Evolutionary conservation across 139 green algal species (phyloP).

Genomic region (Tetradesmus obliquus): DNA sequence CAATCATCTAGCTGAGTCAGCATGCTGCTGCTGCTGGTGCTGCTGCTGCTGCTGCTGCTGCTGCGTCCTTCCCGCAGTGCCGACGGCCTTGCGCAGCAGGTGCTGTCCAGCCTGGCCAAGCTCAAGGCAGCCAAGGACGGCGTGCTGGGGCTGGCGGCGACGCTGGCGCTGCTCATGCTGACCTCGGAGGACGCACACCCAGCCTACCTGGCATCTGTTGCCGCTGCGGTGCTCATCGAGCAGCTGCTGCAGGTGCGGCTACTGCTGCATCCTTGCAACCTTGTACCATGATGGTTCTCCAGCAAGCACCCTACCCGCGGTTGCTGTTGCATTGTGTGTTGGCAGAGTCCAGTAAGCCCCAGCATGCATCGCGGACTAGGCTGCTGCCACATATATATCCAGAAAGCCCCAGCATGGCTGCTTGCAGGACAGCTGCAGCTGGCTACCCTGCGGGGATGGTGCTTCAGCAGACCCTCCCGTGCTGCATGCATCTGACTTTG

Average conservation of each 20-base stretch:
- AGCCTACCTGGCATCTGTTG: constrained; percentile 51
- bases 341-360: no score
- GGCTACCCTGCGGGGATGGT: no score
- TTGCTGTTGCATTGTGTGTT: no score
- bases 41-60: not conserved
- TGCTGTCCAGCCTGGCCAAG: constrained; percentile 50
- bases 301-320: not conserved
- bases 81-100: constrained; percentile 66
- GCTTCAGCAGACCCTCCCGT: not conserved
- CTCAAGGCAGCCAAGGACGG: constrained; percentile 46
- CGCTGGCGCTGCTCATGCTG: constrained; percentile 55
- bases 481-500: not conserved
- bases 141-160: constrained; percentile 48
- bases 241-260: constrained; percentile 61
- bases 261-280: not conserved
- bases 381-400: not conserved
- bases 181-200: constrained; percentile 56
- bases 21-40: not conserved
- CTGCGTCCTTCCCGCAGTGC: not conserved
- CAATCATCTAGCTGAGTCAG: no score
- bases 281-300: not conserved
- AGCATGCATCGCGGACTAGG: not conserved
- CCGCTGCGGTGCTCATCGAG: constrained; percentile 51
- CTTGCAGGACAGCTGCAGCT: no score
- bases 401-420: no score